Base-by-base conservation (phyloP, 805 yeast species). In the Lipomyces orientalis region DNA sequence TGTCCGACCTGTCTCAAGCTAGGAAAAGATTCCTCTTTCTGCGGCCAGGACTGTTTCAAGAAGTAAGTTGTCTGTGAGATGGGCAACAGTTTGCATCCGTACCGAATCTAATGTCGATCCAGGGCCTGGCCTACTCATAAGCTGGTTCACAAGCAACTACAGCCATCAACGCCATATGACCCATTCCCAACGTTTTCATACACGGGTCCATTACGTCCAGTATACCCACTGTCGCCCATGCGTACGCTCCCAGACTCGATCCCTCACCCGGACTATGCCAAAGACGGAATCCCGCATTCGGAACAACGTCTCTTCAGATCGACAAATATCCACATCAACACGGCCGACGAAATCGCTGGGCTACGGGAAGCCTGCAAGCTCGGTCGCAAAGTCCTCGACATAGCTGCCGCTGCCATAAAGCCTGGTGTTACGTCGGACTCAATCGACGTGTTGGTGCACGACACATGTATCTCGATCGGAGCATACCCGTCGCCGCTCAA, bases 381-480 rank as follows among this genome's bases (percentile, higher is more conserved):
- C 16, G 95, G 93, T 19, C 85, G 99, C 77, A 97, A 93, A 77
- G 87, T 95, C n/a, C 80, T 93, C 68, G 99, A 95, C 79, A 81
- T 84, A 10, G 97, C 95, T 8, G 99, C 94, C 6, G 89, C 91
- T 2, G 89, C 90, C 34, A 83, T 92, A 54, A 85, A 82, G 70
- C 97, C 97, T 0, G 99, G 99, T 57, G 81, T 92, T 67, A 94
- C 98, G 61, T 93, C 99, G 34, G 98, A 95, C 77, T 94, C 90
- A 77, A 82, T 95, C 65, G 99, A 95, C 78, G 87, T 82, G 58
- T 84, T 93, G 70, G 93, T 92, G 57, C 98, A 95, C 77, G 84
- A 87, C 61, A 98, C 93, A 75, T 90, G 97, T 66, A 82, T 93
- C 74, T 91, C 91, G 78, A 86, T 97, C 78, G 88, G 89, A 71